These are phyloP conservation scores for Trichoderma brevicompactum DNA, from an alignment of 2,329 filamentous ascomycete species.

Conservation along the genomic window DNA sequence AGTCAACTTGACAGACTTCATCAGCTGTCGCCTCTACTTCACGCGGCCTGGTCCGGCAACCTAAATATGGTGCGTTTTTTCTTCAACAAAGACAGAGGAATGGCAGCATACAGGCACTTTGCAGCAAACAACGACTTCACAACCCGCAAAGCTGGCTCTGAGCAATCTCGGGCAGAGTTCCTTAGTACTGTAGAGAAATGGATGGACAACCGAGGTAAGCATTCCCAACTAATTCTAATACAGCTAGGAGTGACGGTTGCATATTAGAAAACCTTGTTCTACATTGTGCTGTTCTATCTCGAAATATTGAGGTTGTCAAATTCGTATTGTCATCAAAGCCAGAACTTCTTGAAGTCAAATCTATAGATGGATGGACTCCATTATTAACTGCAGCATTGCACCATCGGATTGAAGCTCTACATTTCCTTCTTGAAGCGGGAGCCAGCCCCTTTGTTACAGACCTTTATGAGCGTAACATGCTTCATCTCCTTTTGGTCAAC, in stretches of 20 bases:
- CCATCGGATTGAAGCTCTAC: neutral
- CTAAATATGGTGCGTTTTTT: conserved; percentile 5
- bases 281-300: conserved; percentile 4
- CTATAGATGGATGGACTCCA: conserved; percentile 17
- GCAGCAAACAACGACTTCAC: neutral
- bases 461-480: neutral
- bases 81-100: neutral
- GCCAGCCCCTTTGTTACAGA: conserved; percentile 1
- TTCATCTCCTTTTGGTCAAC: neutral
- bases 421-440: conserved; percentile 5
- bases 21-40: conserved; percentile 1
- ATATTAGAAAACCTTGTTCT: conserved; percentile 1
- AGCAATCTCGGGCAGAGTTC: conserved; percentile 4
- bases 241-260: neutral
- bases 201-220: neutral
- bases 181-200: neutral
- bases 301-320: neutral
- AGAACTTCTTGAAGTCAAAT: conserved; percentile 2
- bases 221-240: neutral
- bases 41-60: conserved; percentile 10
- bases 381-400: conserved; percentile 1
- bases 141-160: neutral
- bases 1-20: conserved; percentile 1
- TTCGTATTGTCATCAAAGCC: neutral
- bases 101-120: conserved; percentile 10